Conservation (phyloP, 2,329 filamentous ascomycete genomes). For the Cladosporium phlei region DNA sequence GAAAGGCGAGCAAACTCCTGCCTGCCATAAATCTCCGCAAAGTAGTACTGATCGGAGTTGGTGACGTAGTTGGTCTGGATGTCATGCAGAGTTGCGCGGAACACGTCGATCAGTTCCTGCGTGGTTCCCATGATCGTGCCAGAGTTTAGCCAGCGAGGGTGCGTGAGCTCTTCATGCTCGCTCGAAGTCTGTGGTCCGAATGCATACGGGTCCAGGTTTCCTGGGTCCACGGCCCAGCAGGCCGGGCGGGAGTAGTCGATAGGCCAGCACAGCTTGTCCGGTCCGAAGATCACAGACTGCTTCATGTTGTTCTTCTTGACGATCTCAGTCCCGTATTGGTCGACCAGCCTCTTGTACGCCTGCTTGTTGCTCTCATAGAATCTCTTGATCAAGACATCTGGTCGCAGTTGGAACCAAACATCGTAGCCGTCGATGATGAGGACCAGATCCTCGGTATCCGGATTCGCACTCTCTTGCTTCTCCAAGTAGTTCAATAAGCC, state of each 20-base stretch:
- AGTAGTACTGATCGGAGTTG: constrained; percentile 41
- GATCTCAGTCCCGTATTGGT: constrained; percentile 34
- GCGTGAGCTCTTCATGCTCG: constrained; percentile 34
- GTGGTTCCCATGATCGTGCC: constrained; percentile 42
- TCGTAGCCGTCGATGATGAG: constrained; percentile 61
- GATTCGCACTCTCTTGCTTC: constrained; percentile 30
- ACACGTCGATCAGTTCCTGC: constrained; percentile 33
- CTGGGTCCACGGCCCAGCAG: constrained; percentile 30
- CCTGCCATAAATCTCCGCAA: constrained; percentile 49
- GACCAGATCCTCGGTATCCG: constrained; percentile 54
- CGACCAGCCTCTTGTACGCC: constrained; percentile 44
- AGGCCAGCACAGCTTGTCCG: constrained; percentile 33
- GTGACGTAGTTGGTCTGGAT: constrained; percentile 31
- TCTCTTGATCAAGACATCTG: constrained; percentile 57
- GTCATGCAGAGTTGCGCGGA: constrained; percentile 38
- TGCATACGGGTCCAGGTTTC: constrained; percentile 31
- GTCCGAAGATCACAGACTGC: constrained; percentile 30
- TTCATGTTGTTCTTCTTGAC: constrained; percentile 21
- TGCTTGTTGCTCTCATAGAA: constrained; percentile 53
- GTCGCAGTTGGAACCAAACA: constrained; percentile 60
- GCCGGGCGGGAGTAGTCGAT: constrained; percentile 26
- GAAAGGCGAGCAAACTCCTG: constrained; percentile 49
- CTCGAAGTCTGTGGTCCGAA: constrained; percentile 46
- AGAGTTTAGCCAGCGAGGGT: constrained; percentile 48
- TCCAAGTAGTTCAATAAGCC: constrained; percentile 46